These are phyloP conservation scores for Solanum etuberosum DNA, from an alignment of 257 asterid genomes.

Conservation along the genomic window DNA sequence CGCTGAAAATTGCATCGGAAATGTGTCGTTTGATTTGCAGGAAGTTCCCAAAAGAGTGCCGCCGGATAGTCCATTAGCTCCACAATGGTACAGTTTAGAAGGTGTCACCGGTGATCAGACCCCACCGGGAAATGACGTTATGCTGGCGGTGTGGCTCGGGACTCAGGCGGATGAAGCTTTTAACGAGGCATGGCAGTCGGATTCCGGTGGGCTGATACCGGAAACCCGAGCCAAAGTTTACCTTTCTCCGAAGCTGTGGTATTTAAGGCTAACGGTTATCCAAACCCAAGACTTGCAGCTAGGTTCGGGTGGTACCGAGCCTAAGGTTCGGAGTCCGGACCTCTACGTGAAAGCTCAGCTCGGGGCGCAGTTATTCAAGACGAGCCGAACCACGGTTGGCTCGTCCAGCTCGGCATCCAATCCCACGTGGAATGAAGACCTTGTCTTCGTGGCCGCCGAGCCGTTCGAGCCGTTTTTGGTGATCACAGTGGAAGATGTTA, in stretches of 20 bases:
- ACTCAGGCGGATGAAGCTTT: constrained; percentile 89
- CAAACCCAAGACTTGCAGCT: constrained; percentile 91
- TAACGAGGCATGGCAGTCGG: constrained; percentile 97
- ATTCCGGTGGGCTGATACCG: constrained; percentile 86
- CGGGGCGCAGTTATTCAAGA: constrained; percentile 74
- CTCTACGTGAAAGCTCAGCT: constrained; percentile 76
- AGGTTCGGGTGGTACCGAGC: constrained; percentile 37
- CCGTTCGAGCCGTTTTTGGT: constrained; percentile 85
- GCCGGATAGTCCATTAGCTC: constrained; percentile 88
- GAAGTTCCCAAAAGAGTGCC: constrained; percentile 88
- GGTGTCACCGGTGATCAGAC: constrained; percentile 16
- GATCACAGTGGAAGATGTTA: constrained; percentile 62
- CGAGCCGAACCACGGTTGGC: constrained; percentile 55
- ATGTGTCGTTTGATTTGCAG: constrained; percentile 65
- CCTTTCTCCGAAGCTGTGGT: constrained; percentile 95
- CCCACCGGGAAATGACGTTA: constrained; percentile 58
- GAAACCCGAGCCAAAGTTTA: constrained; percentile 94
- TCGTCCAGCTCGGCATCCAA: constrained; percentile 28
- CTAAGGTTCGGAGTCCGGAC: constrained; percentile 57
- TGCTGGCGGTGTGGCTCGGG: constrained; percentile 88
- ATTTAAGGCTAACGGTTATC: constrained; percentile 90
- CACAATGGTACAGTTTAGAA: constrained; percentile 86
- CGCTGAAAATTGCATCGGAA: constrained; percentile 32
- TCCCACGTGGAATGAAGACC: constrained; percentile 90
- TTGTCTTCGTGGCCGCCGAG: constrained; percentile 84